phyloP scores from a whole-genome alignment of 768 basidiomycete species.

The Strobilomyces dryophilus region DNA sequence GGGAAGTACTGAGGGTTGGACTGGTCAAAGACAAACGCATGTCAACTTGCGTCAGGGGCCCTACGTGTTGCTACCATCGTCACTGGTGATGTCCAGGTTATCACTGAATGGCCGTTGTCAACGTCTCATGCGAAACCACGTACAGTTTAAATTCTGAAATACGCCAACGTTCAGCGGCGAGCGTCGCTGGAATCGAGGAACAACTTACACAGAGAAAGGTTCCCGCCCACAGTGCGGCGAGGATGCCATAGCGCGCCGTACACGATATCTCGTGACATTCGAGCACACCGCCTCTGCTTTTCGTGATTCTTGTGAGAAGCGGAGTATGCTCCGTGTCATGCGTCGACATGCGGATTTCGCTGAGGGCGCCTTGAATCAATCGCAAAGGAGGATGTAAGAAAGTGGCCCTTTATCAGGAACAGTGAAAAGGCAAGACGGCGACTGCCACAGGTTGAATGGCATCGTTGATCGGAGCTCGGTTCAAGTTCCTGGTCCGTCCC shows the following conservation, averaged over 20 bases:
- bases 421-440: background rate
- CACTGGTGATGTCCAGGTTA: constrained; percentile 1
- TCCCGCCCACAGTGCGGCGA: constrained; percentile 65
- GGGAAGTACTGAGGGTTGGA: constrained; percentile 3
- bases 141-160: constrained; percentile 1
- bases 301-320: constrained; percentile 15
- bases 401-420: too few species aligned
- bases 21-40: background rate
- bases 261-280: constrained; percentile 59
- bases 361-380: background rate
- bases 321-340: constrained; percentile 13
- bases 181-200: background rate
- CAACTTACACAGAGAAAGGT: constrained; percentile 60
- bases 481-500: too few species aligned
- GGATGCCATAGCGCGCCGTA: constrained; percentile 55
- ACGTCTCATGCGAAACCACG: background rate
- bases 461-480: too few species aligned
- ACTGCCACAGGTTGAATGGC: too few species aligned
- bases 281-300: background rate
- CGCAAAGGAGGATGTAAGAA: background rate
- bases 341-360: background rate
- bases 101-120: background rate
- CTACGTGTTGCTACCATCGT: constrained; percentile 24
- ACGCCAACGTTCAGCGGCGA: background rate
- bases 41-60: background rate